Evolutionary conservation across 1,139 yeast genomes (phyloP).

Genomic region (Geotrichum macrosporum): DNA sequence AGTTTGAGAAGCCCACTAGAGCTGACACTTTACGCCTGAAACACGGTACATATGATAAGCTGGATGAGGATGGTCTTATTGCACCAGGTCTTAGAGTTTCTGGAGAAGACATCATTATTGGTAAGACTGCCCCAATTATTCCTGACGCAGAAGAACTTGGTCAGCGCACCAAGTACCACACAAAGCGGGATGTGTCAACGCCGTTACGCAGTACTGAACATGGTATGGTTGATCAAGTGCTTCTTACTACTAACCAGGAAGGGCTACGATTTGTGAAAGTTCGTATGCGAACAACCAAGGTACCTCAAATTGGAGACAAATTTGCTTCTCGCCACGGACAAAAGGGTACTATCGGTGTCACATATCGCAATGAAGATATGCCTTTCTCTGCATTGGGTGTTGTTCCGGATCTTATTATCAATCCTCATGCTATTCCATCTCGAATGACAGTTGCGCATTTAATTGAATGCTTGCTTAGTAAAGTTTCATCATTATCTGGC

Average conservation of each 20-base stretch:
- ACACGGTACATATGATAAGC: conserved; percentile 95
- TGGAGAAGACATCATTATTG: conserved; percentile 97
- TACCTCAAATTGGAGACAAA: conserved; percentile 98
- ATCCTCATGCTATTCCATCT: conserved; percentile 99
- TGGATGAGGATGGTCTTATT: conserved; percentile 96
- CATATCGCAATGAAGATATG: conserved; percentile 98
- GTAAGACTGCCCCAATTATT: conserved; percentile 98
- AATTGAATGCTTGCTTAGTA: conserved; percentile 93
- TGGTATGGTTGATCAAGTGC: conserved; percentile 97
- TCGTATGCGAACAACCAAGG: conserved; percentile 96
- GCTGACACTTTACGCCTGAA: conserved; percentile 91
- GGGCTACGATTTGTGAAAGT: conserved; percentile 97
- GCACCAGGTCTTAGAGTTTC: conserved; percentile 98
- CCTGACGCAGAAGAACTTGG: conserved; percentile 98
- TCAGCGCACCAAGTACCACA: conserved; percentile 95
- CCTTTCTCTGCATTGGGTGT: conserved; percentile 96
- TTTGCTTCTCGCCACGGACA: conserved; percentile 99
- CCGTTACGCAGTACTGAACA: conserved; percentile 95
- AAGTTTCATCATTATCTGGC: conserved; percentile 92
- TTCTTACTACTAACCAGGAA: conserved; percentile 95
- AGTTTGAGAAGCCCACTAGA: conserved; percentile 92
- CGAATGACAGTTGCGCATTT: conserved; percentile 99
- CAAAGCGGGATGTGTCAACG: conserved; percentile 97
- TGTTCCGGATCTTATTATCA: conserved; percentile 94
- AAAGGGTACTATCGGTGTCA: conserved; percentile 99